Evolutionary conservation across 2,329 filamentous ascomycete genomes (phyloP), one percentile per base, ranked within the genome.

Genomic region (Sclerotiophoma versabilis): DNA sequence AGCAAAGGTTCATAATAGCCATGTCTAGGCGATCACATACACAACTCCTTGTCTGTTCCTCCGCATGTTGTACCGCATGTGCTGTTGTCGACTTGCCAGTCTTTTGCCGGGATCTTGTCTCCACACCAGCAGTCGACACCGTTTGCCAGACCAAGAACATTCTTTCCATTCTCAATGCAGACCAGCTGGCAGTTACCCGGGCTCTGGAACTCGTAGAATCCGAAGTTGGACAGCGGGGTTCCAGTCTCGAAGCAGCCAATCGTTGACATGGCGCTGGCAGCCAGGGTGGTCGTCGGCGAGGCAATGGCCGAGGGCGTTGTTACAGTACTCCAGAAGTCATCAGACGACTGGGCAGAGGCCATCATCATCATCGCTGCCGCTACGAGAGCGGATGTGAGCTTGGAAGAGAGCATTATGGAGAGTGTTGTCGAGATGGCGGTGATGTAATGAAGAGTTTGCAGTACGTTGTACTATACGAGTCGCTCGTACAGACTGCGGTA

Each of bases 91-190:
- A 85, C 82, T 55, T 87, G 70, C 33, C 78, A 77, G 14, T 77
- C 77, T 41, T 68, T 61, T 14, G 86, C 79, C 0, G 92, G 92
- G 41, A 93, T 81, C 54, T 80, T 75, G 59, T 85, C 77, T 54
- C 92, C 92, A 68, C 92, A 96, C 67, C 81, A 90, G 76, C 92
- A 96, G 59, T 85, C 75, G 15, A 80, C 79, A 14, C 84, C 84
- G 15, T 81, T 80, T 7, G 81, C 84, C 37, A 90, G 76, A 26
- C 81, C 91, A 65, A 87, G 84, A 7, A 92, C 88, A 1, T 81
- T 62, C 29, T 82, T 80, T 7, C 78, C 66, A 0, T 75, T 67
- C 2, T 75, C 65, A 20, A 78, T 65, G 68, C 85, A 88, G 58
- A 77, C 71, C 17, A 74, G 63, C 59, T 83, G 80, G 62, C 85